phyloP scores from a whole-genome alignment of 768 basidiomycete species.

The Postia placenta region DNA sequence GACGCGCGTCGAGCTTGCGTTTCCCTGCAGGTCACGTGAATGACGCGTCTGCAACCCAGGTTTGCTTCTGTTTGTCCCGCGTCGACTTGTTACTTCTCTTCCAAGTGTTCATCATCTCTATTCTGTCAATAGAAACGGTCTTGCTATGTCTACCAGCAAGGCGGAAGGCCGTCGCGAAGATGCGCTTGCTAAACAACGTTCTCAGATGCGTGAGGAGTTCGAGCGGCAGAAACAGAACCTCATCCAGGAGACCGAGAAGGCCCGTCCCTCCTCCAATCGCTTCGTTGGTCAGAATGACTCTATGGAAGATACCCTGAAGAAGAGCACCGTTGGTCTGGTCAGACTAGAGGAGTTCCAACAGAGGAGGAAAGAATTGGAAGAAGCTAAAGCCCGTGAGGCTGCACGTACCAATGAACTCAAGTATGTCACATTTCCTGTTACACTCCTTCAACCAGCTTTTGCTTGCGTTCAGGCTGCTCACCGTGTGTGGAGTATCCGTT shows the following conservation, averaged over 20 bases:
- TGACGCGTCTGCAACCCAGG: no score
- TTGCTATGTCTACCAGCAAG: slow-evolving; percentile 68
- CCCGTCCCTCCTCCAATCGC: slow-evolving; percentile 78
- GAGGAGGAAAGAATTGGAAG: slow-evolving; percentile 81
- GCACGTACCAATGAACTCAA: slow-evolving; percentile 79
- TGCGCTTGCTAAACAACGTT: slow-evolving; percentile 78
- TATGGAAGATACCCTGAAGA: slow-evolving; percentile 89
- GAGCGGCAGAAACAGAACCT: slow-evolving; percentile 77
- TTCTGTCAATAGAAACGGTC: no score
- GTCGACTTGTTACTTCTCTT: no score
- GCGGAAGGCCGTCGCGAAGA: slow-evolving; percentile 84
- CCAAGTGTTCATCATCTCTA: no score
- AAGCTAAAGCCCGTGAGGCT: slow-evolving; percentile 85
- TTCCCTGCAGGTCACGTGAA: slow-evolving; percentile 17
- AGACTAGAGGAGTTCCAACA: slow-evolving; percentile 90
- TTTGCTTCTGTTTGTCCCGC: no score
- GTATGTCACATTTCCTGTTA: slow-evolving; percentile 47
- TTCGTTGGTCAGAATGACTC: slow-evolving; percentile 95
- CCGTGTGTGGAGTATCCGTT: slow-evolving; percentile 74
- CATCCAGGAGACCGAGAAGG: slow-evolving; percentile 88
- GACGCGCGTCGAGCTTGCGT: slow-evolving; percentile 28
- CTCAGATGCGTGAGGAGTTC: slow-evolving; percentile 72
- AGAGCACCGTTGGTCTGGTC: slow-evolving; percentile 88
- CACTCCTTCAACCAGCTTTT: slow-evolving; percentile 13
- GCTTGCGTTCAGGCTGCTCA: slow-evolving; percentile 48